Percentiles rank a stretch among this genome's conserved stretches.
These are phyloP conservation scores for Akanthomyces uredinophilus DNA, from an alignment of 2,329 filamentous ascomycete species.

Conservation along the genomic window DNA sequence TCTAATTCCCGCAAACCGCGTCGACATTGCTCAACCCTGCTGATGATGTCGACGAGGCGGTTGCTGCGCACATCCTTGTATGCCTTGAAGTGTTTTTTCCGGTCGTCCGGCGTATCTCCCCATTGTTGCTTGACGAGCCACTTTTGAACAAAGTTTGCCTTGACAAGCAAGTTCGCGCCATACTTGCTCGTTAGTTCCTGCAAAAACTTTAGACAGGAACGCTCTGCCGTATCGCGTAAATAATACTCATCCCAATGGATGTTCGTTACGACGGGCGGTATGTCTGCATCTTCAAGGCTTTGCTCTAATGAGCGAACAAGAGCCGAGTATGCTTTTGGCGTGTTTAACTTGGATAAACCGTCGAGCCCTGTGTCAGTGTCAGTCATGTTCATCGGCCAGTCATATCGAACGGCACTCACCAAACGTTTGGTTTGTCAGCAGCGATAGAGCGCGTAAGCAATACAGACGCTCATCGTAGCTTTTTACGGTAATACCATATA, in stretches of 20 bases:
- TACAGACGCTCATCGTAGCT: conserved; percentile 55
- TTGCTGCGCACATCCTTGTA: conserved; percentile 48
- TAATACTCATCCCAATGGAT: conserved; percentile 58
- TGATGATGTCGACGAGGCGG: conserved; percentile 48
- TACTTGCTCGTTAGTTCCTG: conserved; percentile 55
- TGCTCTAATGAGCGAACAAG: conserved; percentile 57
- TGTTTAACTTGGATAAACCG: conserved; percentile 44
- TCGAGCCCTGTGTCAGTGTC: conserved; percentile 27
- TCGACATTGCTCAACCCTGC: conserved; percentile 41
- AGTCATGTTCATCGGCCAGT: not conserved
- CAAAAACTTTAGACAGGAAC: conserved; percentile 54
- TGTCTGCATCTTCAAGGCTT: conserved; percentile 44
- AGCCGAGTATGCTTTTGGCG: conserved; percentile 47
- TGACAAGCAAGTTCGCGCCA: conserved; percentile 51
- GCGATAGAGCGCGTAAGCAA: conserved; percentile 50
- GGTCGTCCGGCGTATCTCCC: conserved; percentile 50
- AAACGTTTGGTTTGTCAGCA: conserved; percentile 43
- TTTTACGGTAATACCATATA: conserved; percentile 54
- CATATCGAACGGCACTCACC: conserved; percentile 18
- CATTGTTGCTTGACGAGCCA: conserved; percentile 73
- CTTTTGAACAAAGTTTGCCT: conserved; percentile 62
- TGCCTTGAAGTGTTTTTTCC: conserved; percentile 47
- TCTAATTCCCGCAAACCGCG: conserved; percentile 48
- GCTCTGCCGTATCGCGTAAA: conserved; percentile 57
- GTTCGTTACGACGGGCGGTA: conserved; percentile 49